These are phyloP conservation scores for Gymnopus androsaceus DNA, from an alignment of 1,284 basidiomycete genomes.

Conservation along the genomic window DNA sequence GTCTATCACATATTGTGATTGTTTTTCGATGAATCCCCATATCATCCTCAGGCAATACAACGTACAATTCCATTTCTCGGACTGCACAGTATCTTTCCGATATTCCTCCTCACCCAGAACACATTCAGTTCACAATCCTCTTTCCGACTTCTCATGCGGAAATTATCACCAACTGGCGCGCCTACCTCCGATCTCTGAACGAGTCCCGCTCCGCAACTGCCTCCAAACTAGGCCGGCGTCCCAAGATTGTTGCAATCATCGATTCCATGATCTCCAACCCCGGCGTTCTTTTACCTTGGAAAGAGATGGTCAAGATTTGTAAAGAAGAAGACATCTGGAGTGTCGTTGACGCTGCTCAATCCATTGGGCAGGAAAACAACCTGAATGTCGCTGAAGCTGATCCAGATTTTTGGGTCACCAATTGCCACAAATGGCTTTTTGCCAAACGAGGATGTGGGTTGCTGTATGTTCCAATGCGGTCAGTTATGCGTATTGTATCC, in stretches of 20 bases:
- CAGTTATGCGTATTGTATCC: neutral
- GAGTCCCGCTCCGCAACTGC: neutral
- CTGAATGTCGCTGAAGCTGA: conserved; percentile 60
- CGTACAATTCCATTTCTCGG: conserved; percentile 63
- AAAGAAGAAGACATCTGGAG: conserved; percentile 67
- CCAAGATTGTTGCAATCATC: conserved; percentile 70
- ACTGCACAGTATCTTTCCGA: conserved; percentile 66
- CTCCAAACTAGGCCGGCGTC: conserved; percentile 3
- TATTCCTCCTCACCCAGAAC: conserved; percentile 48
- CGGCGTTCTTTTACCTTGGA: conserved; percentile 79
- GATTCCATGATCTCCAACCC: conserved; percentile 77
- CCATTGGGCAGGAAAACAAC: conserved; percentile 62
- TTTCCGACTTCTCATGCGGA: no score
- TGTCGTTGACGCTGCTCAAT: conserved; percentile 86
- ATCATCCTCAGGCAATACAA: conserved; percentile 61
- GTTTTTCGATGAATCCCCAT: neutral
- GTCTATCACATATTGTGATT: conserved; percentile 25
- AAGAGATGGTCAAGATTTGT: conserved; percentile 70
- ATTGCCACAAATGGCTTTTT: conserved; percentile 68
- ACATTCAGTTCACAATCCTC: conserved; percentile 51
- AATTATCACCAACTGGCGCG: no score
- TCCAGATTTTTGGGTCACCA: conserved; percentile 78
- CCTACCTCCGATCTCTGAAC: conserved; percentile 41
- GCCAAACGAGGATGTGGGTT: conserved; percentile 73
- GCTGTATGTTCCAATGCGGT: conserved; percentile 81